Percentiles rank a stretch among this genome's conserved stretches.
Conservation (phyloP, 1,139 yeast genomes). For the Hansenula lynferdii region DNA sequence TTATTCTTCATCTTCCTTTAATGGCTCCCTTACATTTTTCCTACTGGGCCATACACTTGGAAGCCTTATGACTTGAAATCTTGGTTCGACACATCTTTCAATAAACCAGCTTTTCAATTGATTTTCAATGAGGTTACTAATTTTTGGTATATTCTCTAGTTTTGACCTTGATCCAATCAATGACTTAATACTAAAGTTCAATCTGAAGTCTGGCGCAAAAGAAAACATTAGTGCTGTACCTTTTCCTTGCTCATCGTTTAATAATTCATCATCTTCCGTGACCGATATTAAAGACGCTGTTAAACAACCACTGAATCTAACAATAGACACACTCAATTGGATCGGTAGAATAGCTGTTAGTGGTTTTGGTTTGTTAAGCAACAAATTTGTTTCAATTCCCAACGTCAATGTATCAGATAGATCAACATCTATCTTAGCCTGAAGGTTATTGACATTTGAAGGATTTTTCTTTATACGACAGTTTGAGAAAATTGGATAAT, state of each 20-base stretch:
- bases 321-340: constrained; percentile 78
- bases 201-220: constrained; percentile 83
- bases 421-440: constrained; percentile 93
- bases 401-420: constrained; percentile 84
- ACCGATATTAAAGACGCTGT: constrained; percentile 51
- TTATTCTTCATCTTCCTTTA: constrained; percentile 9
- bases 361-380: constrained; percentile 83
- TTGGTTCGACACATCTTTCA: constrained; percentile 90
- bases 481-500: constrained; percentile 91
- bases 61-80: constrained; percentile 75
- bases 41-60: constrained; percentile 92
- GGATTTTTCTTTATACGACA: constrained; percentile 71
- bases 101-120: constrained; percentile 85
- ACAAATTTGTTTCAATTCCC: constrained; percentile 79
- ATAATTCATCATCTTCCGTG: constrained; percentile 8
- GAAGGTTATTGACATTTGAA: constrained; percentile 42
- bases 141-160: constrained; percentile 89
- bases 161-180: constrained; percentile 91
- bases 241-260: constrained; percentile 26
- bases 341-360: constrained; percentile 84
- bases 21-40: constrained; percentile 56
- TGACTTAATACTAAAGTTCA: constrained; percentile 83
- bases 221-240: constrained; percentile 82
- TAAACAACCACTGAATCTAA: constrained; percentile 88
- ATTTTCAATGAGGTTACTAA: constrained; percentile 78